Evolutionary conservation across 176 grass and related monocot species (phyloP).

Genomic region (Chrysopogon serrulatus): DNA sequence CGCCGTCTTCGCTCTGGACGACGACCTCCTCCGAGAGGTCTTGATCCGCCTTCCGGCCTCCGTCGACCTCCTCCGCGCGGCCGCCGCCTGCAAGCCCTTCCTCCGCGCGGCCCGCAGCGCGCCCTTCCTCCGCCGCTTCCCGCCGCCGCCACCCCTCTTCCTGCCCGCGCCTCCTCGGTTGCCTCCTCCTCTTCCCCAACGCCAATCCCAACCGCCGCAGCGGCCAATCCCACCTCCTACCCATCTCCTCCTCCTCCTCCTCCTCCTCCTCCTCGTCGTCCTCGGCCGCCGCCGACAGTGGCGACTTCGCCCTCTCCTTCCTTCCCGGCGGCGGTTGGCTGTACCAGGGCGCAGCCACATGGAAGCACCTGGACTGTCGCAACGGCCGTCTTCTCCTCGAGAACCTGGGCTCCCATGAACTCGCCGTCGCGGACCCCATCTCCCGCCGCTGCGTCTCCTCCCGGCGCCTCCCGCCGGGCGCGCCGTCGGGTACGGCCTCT

Average conservation of each 20-base stretch:
- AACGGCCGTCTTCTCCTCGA: conserved; percentile 29
- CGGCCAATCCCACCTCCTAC: neutral
- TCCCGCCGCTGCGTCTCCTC: conserved; percentile 2
- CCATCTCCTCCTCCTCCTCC: neutral
- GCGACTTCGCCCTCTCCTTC: conserved; percentile 26
- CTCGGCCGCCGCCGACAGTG: neutral
- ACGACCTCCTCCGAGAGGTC: conserved; percentile 41
- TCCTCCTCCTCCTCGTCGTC: neutral
- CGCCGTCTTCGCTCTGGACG: conserved; percentile 6
- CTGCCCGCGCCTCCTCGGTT: conserved; percentile 34
- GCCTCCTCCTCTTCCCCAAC: neutral
- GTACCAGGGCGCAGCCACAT: neutral
- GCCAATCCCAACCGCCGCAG: neutral
- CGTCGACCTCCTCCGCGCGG: conserved; percentile 20
- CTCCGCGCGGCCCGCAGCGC: conserved; percentile 28
- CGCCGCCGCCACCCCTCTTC: conserved; percentile 31
- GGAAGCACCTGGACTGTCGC: conserved; percentile 33
- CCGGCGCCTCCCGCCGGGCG: neutral
- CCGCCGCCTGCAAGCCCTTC: conserved; percentile 37
- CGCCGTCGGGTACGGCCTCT: conserved; percentile 33
- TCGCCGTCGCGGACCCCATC: conserved; percentile 34
- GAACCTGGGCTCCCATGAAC: neutral
- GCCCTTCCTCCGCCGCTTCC: conserved; percentile 46
- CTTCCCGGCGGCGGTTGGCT: conserved; percentile 18
- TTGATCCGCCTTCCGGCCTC: conserved; percentile 22